phyloP scores from a whole-genome alignment of 2,329 filamentous ascomycete genomes.

The Calonectria naviculata region DNA sequence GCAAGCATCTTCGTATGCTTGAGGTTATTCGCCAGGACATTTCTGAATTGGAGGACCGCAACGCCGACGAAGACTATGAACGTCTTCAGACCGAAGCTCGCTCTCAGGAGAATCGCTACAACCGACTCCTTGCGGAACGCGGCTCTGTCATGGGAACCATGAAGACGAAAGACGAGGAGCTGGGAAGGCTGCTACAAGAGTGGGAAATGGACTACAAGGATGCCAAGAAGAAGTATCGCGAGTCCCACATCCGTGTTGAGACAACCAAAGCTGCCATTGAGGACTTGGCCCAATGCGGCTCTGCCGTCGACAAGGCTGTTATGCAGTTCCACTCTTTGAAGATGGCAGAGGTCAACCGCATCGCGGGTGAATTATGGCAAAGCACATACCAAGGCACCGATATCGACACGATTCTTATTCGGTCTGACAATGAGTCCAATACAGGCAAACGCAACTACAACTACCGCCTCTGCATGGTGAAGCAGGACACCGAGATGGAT shows the following conservation, averaged over 20 bases:
- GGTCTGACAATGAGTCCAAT: slow-evolving; percentile 84
- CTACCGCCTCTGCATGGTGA: slow-evolving; percentile 98
- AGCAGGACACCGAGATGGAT: slow-evolving; percentile 97
- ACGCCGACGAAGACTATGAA: slow-evolving; percentile 85
- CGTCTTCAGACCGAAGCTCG: slow-evolving; percentile 78
- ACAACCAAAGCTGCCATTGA: slow-evolving; percentile 94
- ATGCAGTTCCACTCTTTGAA: slow-evolving; percentile 97
- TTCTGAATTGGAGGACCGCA: slow-evolving; percentile 77
- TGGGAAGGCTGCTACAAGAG: slow-evolving; percentile 77
- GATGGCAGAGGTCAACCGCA: slow-evolving; percentile 98
- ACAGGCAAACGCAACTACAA: slow-evolving; percentile 88
- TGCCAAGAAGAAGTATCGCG: slow-evolving; percentile 82
- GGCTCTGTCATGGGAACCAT: slow-evolving; percentile 81
- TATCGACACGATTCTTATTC: slow-evolving; percentile 95
- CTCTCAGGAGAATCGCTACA: slow-evolving; percentile 74
- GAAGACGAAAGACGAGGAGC: slow-evolving; percentile 86
- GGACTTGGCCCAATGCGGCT: slow-evolving; percentile 84
- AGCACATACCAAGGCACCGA: slow-evolving; percentile 97
- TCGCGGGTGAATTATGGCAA: slow-evolving; percentile 96
- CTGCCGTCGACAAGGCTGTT: slow-evolving; percentile 92
- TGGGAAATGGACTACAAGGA: slow-evolving; percentile 90
- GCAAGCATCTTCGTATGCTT: slow-evolving; percentile 77
- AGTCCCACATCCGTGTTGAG: slow-evolving; percentile 88
- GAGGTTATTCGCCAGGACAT: slow-evolving; percentile 78
- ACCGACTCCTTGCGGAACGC: slow-evolving; percentile 77